Evolutionary conservation across 192 early-diverging fungal genomes (phyloP), one percentile per base, ranked within the genome.

Genomic region (Martensiomyces pterosporus): DNA sequence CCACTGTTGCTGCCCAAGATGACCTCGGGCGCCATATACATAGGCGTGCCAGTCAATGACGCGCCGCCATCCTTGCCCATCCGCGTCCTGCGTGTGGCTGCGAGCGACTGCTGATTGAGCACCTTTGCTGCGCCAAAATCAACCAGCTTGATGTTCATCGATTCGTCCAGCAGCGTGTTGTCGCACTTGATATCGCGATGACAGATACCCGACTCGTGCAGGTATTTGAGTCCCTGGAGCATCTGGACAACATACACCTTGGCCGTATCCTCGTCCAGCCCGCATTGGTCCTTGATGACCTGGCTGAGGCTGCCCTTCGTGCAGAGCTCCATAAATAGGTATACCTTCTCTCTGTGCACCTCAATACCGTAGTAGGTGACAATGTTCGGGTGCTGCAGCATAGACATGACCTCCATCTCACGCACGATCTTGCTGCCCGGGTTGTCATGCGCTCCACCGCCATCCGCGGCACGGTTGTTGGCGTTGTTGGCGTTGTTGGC

Each of bases 121-220:
- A 92, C 83, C 68, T 93, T 93, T 26, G 90, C 87, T 4, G 90
- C 90, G 23, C 92, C 92, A 76, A 94, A 94, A 44, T 93, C 90
- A 2, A 89, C 85, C 61, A 90, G 79, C 64, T 93, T 93, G 55
- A 94, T 77, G 13, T 74, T 78, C 19, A 87, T 91, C 19, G 74
- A 47, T 46, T 88, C 80, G 55, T 89, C 87, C 29, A 94, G 59
- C 24, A 93, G 61, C 38, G 93, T 84, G 71, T 95, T 88, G 57
- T 89, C 89, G 23, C 87, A 86, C 41, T 91, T 91, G 39, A 91
- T 83, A 46, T 91, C 89, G 47, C 92, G 82, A 56, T 98, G 95
- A 17, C 97, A 90, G 40, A 95, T 87, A 35, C 85, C 80, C 53
- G 83, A 77, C 19, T 62, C 54, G 55, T 95, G 92, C 23, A 95